phyloP scores from a whole-genome alignment of 352 stramenopile genomes.

The Globisporangium nodosum region DNA sequence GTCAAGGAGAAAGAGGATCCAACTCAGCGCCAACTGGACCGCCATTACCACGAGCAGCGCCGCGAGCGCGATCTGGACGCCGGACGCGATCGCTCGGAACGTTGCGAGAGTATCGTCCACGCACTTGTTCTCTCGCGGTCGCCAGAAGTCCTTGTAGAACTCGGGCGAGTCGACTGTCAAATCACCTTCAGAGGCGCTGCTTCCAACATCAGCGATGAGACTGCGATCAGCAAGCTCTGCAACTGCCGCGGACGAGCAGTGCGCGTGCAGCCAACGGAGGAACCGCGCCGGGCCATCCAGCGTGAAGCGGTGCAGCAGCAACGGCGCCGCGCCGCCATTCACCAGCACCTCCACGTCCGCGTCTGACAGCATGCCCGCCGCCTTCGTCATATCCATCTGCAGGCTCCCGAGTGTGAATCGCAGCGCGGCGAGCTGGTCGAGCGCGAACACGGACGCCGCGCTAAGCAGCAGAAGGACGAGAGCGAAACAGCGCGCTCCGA shows the following conservation, averaged over 20 bases:
- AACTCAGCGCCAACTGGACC: constrained; percentile 7
- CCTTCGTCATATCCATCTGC: constrained; percentile 2
- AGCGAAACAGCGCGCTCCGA: constrained; percentile 10
- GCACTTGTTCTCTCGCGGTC: constrained; percentile 6
- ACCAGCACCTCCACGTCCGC: constrained; percentile 22
- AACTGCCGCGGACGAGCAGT: constrained; percentile 13
- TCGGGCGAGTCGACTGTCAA: constrained; percentile 16
- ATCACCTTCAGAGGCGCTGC: neutral
- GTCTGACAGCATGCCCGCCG: constrained; percentile 14
- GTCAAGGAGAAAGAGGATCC: constrained; percentile 5
- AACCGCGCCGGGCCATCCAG: constrained; percentile 42
- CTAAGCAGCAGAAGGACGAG: constrained; percentile 14
- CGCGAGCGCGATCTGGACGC: neutral
- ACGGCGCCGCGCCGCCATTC: constrained; percentile 31
- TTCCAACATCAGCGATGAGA: neutral
- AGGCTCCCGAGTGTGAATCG: constrained; percentile 29
- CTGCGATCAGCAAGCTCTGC: neutral
- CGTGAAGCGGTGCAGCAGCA: constrained; percentile 43
- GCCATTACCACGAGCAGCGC: constrained; percentile 4
- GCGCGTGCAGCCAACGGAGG: constrained; percentile 26
- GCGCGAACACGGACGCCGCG: constrained; percentile 8
- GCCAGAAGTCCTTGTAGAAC: constrained; percentile 30
- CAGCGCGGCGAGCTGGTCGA: constrained; percentile 26
- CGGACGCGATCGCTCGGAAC: constrained; percentile 4
- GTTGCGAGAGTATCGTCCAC: constrained; percentile 3